Evolutionary conservation across 1,284 basidiomycete genomes (phyloP).

Genomic region (Leccinum fuscescens): DNA sequence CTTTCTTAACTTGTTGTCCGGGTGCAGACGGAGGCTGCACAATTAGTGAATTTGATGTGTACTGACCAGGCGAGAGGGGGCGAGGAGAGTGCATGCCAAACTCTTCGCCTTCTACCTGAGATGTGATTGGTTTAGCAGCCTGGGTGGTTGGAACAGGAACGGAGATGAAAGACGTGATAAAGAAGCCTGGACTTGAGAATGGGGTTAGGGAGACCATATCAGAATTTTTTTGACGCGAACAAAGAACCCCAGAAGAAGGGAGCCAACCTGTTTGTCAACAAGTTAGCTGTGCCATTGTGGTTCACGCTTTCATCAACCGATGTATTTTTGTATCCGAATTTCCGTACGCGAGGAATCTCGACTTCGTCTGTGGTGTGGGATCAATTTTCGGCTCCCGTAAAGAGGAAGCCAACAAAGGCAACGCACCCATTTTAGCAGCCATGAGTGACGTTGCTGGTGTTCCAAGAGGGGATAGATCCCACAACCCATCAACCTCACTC

Average conservation of each 20-base stretch:
- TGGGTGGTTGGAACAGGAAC: slow-evolving; percentile 29
- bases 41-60: slow-evolving; percentile 36
- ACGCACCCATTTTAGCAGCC: slow-evolving; percentile 44
- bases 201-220: slow-evolving; percentile 25
- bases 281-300: slow-evolving; percentile 1
- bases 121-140: slow-evolving; percentile 18
- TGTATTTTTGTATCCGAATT: slow-evolving; percentile 27
- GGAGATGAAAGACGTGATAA: slow-evolving; percentile 34
- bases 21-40: slow-evolving; percentile 39
- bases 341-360: slow-evolving; percentile 31
- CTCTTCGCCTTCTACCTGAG: slow-evolving; percentile 13
- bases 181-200: slow-evolving; percentile 35
- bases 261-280: slow-evolving; percentile 30
- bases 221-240: slow-evolving; percentile 16
- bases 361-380: slow-evolving; percentile 24
- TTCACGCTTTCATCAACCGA: slow-evolving; percentile 4
- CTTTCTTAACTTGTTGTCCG: slow-evolving; percentile 7
- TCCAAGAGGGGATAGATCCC: slow-evolving; percentile 40
- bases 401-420: background rate
- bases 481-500: slow-evolving; percentile 45
- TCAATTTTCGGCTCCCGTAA: slow-evolving; percentile 5
- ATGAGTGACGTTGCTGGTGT: slow-evolving; percentile 34
- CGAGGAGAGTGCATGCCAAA: slow-evolving; percentile 28
- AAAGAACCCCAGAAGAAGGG: slow-evolving; percentile 12
- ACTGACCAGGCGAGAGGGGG: slow-evolving; percentile 31